Percentiles rank a stretch among this genome's conserved stretches.
Evolutionary conservation across 2,329 filamentous ascomycete genomes (phyloP).

Genomic region (Bimuria novae-zelandiae): DNA sequence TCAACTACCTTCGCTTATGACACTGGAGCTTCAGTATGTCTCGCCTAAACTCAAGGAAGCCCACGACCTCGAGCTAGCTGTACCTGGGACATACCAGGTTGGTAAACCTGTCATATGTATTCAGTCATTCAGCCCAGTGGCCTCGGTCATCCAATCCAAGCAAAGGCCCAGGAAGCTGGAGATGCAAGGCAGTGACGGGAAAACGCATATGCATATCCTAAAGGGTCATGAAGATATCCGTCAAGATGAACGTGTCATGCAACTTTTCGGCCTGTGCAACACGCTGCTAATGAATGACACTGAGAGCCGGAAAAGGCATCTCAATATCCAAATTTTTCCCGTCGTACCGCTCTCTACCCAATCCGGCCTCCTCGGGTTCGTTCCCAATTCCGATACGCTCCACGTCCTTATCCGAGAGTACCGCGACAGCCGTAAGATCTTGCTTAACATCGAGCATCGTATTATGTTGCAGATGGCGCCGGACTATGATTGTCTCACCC

Average conservation of each 20-base stretch:
- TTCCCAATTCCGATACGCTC: constrained; percentile 95
- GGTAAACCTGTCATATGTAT: constrained; percentile 81
- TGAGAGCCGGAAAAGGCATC: constrained; percentile 94
- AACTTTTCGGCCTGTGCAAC: constrained; percentile 96
- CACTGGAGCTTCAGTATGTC: constrained; percentile 92
- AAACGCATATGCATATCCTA: constrained; percentile 82
- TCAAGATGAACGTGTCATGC: constrained; percentile 99
- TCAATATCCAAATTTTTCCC: constrained; percentile 94
- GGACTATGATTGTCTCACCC: constrained; percentile 95
- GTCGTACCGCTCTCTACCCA: constrained; percentile 97
- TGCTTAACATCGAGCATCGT: constrained; percentile 98
- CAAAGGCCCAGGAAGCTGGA: constrained; percentile 91
- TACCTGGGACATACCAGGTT: constrained; percentile 93
- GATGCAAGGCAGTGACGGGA: constrained; percentile 86
- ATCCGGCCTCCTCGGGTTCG: constrained; percentile 93
- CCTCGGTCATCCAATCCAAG: constrained; percentile 94
- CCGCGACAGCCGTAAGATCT: constrained; percentile 92
- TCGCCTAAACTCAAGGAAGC: constrained; percentile 90
- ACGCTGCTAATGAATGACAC: constrained; percentile 91
- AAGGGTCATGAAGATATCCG: constrained; percentile 99
- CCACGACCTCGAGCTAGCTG: constrained; percentile 84
- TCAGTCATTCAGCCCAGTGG: constrained; percentile 84
- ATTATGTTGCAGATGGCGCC: constrained; percentile 99
- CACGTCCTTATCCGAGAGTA: constrained; percentile 98
- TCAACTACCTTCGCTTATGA: constrained; percentile 90